Percentiles rank a stretch among this genome's conserved stretches.
Conservation (phyloP, 768 basidiomycete genomes). For the Tricholoma sp. region DNA sequence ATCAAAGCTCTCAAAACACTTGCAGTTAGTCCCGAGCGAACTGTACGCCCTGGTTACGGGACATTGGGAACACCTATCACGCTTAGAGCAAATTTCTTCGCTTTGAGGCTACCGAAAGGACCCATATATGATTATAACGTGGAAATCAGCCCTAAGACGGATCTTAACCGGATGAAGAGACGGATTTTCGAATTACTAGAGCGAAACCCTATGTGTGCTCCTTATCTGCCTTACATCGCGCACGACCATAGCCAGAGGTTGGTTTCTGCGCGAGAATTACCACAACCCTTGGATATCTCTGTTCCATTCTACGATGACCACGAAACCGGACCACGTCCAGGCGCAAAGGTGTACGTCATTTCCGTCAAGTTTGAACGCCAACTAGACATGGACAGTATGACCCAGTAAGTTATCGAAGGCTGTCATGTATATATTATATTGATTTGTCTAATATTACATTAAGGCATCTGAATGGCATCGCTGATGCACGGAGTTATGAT, state of each 20-base stretch:
- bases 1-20: conserved; percentile 33
- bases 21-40: conserved; percentile 28
- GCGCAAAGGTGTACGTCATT: conserved; percentile 35
- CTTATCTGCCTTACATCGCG: conserved; percentile 40
- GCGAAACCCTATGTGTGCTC: conserved; percentile 25
- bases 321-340: conserved; percentile 26
- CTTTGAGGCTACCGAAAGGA: conserved; percentile 40
- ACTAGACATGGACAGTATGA: conserved; percentile 29
- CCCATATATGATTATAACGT: conserved; percentile 54
- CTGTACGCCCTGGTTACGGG: conserved; percentile 55
- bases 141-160: conserved; percentile 41
- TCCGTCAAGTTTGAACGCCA: conserved; percentile 37
- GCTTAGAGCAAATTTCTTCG: conserved; percentile 61
- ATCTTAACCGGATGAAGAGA: conserved; percentile 37
- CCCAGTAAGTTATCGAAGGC: conserved; percentile 21
- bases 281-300: neutral
- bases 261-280: neutral
- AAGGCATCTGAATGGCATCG: conserved; percentile 49
- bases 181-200: conserved; percentile 58
- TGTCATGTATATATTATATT: neutral
- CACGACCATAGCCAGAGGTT: conserved; percentile 32
- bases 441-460: conserved; percentile 9
- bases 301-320: neutral
- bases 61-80: conserved; percentile 41
- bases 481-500: conserved; percentile 39